Percentiles rank a stretch among this genome's conserved stretches.
phyloP scores from a whole-genome alignment of 257 asterid genomes.

The Rhazya stricta region DNA sequence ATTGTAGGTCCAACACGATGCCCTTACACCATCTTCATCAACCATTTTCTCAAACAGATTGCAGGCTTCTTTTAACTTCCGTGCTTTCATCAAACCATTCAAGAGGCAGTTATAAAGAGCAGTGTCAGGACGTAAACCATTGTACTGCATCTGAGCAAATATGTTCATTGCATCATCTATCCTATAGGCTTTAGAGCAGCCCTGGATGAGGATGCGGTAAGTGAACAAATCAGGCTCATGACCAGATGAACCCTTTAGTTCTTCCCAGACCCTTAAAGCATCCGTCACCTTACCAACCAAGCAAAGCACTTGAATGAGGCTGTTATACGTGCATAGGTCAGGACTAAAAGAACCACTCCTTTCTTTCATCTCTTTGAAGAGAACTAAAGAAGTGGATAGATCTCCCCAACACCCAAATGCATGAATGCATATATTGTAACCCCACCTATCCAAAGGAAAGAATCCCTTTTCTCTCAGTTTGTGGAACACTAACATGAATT shows the following conservation, averaged over 20 bases:
- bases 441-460: constrained; percentile 71
- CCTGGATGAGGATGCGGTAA: constrained; percentile 73
- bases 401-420: constrained; percentile 82
- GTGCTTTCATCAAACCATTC: constrained; percentile 77
- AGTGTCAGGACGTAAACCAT: constrained; percentile 58
- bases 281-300: constrained; percentile 76
- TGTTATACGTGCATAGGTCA: constrained; percentile 85
- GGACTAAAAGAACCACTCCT: constrained; percentile 50
- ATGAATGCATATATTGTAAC: constrained; percentile 85
- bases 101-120: constrained; percentile 72
- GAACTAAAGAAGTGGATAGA: constrained; percentile 44
- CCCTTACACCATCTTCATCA: constrained; percentile 70
- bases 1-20: constrained; percentile 89
- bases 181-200: constrained; percentile 68
- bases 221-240: constrained; percentile 81
- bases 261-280: constrained; percentile 82
- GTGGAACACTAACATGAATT: constrained; percentile 49
- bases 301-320: constrained; percentile 80
- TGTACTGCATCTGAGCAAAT: constrained; percentile 70
- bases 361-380: constrained; percentile 93
- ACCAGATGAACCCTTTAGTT: constrained; percentile 74
- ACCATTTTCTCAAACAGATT: constrained; percentile 78
- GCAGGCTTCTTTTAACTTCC: constrained; percentile 77
- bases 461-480: constrained; percentile 48
- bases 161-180: constrained; percentile 60